phyloP scores from a whole-genome alignment of 306 rosid species.

The Lagenaria siceraria region DNA sequence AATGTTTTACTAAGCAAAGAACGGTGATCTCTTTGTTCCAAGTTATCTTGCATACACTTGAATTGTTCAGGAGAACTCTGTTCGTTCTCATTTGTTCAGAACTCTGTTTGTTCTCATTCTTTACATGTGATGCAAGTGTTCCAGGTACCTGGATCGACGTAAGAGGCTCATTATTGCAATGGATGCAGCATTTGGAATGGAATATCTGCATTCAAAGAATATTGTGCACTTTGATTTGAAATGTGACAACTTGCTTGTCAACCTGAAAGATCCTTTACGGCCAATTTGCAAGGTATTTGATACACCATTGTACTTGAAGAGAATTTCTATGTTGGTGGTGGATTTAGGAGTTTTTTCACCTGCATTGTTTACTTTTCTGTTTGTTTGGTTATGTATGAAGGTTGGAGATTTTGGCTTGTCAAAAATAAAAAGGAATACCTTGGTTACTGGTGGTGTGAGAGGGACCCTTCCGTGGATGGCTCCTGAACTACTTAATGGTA shows the following conservation, averaged over 20 bases:
- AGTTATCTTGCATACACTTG: conserved; percentile 1
- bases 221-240: conserved; percentile 88
- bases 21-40: conserved; percentile 32
- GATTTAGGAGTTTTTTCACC: background rate
- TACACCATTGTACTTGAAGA: background rate
- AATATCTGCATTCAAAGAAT: conserved; percentile 75
- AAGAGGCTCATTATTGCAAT: conserved; percentile 80
- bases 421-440: conserved; percentile 69
- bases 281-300: conserved; percentile 85
- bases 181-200: conserved; percentile 98
- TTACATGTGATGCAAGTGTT: conserved; percentile 4
- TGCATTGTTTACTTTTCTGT: background rate
- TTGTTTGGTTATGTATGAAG: conserved; percentile 27
- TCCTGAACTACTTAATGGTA: conserved; percentile 76
- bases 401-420: conserved; percentile 93
- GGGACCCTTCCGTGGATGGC: conserved; percentile 98
- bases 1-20: conserved; percentile 64
- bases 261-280: conserved; percentile 65
- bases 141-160: conserved; percentile 75
- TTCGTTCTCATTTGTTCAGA: conserved; percentile 4
- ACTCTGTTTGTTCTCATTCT: conserved; percentile 7
- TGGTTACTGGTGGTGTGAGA: conserved; percentile 81
- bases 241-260: conserved; percentile 86
- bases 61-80: background rate
- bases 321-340: background rate